Percentiles rank a stretch among this genome's conserved stretches.
These are phyloP conservation scores for Chamaecrista fasciculata DNA, from an alignment of 306 rosid genomes.

Conservation along the genomic window DNA sequence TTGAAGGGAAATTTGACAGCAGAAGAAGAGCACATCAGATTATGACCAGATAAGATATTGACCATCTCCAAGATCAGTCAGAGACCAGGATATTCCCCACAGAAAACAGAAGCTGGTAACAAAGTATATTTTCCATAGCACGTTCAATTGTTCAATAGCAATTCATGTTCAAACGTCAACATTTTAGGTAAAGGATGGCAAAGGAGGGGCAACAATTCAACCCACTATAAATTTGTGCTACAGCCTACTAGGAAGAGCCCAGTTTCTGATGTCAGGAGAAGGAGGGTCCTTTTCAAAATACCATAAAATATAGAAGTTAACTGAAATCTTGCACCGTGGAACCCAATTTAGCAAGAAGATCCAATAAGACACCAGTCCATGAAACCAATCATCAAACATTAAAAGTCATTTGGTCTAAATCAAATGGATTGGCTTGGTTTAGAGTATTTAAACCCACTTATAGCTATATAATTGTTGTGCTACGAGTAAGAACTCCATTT, in stretches of 20 bases:
- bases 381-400: conserved; percentile 37
- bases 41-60: no score
- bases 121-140: conserved; percentile 33
- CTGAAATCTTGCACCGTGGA: conserved; percentile 44
- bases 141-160: conserved; percentile 28
- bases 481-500: conserved; percentile 48
- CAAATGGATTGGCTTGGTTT: conserved; percentile 38
- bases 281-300: conserved; percentile 44
- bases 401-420: conserved; percentile 43
- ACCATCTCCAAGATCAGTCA: conserved; percentile 64
- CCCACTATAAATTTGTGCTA: conserved; percentile 54
- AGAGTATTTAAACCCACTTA: conserved; percentile 43
- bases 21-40: conserved; percentile 71
- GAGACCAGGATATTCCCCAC: conserved; percentile 32
- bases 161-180: conserved; percentile 34
- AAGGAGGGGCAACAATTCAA: conserved; percentile 45
- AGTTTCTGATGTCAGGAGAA: conserved; percentile 37
- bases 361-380: conserved; percentile 39
- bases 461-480: conserved; percentile 42
- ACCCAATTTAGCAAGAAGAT: conserved; percentile 45
- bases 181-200: conserved; percentile 34
- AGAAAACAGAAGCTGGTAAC: conserved; percentile 27
- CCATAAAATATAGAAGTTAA: conserved; percentile 38
- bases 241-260: conserved; percentile 50
- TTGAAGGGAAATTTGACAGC: conserved; percentile 63